Percentiles rank a stretch among this genome's conserved stretches.
Evolutionary conservation across 2,329 filamentous ascomycete genomes (phyloP).

Genomic region (Paraconiothyrium brasiliense): DNA sequence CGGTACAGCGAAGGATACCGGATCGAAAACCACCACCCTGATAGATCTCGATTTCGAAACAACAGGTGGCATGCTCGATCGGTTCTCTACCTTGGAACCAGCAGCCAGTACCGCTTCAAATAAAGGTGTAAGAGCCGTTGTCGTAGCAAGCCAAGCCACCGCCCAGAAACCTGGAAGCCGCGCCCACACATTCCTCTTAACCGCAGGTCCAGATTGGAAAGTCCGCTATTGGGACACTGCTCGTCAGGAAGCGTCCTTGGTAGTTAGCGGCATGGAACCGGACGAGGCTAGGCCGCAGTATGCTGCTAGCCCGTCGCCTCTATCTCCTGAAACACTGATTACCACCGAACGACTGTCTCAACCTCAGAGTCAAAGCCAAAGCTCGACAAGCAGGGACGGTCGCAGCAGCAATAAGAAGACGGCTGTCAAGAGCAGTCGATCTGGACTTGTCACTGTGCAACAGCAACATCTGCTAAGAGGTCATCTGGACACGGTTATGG

Average conservation of each 20-base stretch:
- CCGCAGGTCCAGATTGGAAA: slow-evolving; percentile 87
- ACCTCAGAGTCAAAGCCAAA: slow-evolving; percentile 19
- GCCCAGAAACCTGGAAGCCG: slow-evolving; percentile 76
- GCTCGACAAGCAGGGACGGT: slow-evolving; percentile 30
- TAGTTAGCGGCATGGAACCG: slow-evolving; percentile 79
- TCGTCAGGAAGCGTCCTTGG: slow-evolving; percentile 77
- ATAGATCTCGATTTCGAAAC: slow-evolving; percentile 92
- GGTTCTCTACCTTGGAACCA: slow-evolving; percentile 74
- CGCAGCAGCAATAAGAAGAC: slow-evolving; percentile 44
- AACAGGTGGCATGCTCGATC: slow-evolving; percentile 82
- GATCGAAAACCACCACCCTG: slow-evolving; percentile 68
- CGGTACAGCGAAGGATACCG: slow-evolving; percentile 51
- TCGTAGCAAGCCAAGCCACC: slow-evolving; percentile 74
- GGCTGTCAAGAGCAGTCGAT: slow-evolving; percentile 63
- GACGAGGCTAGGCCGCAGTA: slow-evolving; percentile 81
- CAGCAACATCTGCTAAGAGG: slow-evolving; percentile 86
- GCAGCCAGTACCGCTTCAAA: slow-evolving; percentile 64
- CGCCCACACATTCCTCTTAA: slow-evolving; percentile 80
- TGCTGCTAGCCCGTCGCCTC: slow-evolving; percentile 38
- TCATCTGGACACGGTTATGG: slow-evolving; percentile 87
- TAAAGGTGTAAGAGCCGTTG: slow-evolving; percentile 77
- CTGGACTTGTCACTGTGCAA: slow-evolving; percentile 90
- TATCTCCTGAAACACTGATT: slow-evolving; percentile 52
- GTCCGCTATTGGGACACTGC: slow-evolving; percentile 93
- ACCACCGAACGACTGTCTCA: slow-evolving; percentile 49